Percentiles rank a stretch among this genome's conserved stretches.
Evolutionary conservation across 495 filamentous ascomycete species (phyloP).

Genomic region (Amphirosellinia nigrospora): DNA sequence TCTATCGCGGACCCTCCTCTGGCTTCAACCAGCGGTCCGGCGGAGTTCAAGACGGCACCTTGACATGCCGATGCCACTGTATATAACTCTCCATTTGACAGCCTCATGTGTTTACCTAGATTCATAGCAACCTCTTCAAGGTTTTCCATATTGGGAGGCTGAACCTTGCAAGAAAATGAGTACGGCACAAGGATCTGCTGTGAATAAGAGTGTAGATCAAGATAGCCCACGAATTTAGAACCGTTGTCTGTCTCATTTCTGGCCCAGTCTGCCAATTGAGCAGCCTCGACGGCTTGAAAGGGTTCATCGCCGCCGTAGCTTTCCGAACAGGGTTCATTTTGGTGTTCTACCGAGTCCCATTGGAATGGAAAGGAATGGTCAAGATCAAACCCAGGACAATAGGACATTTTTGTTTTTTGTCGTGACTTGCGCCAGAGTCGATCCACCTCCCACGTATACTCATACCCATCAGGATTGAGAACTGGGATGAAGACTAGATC

Average conservation of each 20-base stretch:
- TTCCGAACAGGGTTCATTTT: constrained; percentile 88
- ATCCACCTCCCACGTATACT: constrained; percentile 90
- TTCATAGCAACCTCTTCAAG: constrained; percentile 88
- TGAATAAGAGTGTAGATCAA: constrained; percentile 95
- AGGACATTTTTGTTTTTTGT: constrained; percentile 79
- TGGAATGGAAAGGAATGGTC: constrained; percentile 85
- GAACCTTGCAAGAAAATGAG: constrained; percentile 76
- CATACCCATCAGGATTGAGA: constrained; percentile 92
- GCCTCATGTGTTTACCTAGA: constrained; percentile 86
- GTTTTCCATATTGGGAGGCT: constrained; percentile 87
- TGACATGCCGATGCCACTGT: constrained; percentile 87
- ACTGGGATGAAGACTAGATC: constrained; percentile 91
- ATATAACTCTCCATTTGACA: constrained; percentile 76
- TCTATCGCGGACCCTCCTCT: constrained; percentile 89
- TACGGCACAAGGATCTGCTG: constrained; percentile 96
- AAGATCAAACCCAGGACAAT: constrained; percentile 87
- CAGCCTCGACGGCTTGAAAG: constrained; percentile 84
- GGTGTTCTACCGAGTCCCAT: constrained; percentile 73
- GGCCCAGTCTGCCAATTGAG: constrained; percentile 80
- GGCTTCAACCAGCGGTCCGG: constrained; percentile 59
- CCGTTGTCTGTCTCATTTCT: constrained; percentile 79
- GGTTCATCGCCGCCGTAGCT: constrained; percentile 83
- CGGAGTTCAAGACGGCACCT: constrained; percentile 62
- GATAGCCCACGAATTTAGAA: constrained; percentile 75
- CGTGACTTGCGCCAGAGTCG: constrained; percentile 96